Evolutionary conservation across 306 rosid genomes (phyloP), one percentile per base, ranked within the genome.

Genomic region (Pyrus communis): DNA sequence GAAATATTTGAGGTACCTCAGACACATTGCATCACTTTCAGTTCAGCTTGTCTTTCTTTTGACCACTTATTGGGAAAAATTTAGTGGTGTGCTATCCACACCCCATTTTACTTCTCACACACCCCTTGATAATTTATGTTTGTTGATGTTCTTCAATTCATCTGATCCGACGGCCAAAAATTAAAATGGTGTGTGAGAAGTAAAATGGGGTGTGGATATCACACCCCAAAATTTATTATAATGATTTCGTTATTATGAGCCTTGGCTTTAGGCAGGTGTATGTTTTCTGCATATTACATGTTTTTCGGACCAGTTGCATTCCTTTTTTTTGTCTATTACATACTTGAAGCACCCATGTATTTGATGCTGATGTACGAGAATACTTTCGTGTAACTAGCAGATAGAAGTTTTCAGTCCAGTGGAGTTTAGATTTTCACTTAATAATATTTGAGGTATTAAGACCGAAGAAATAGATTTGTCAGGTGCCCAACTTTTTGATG

Each of bases 1-100:
- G 81, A 87, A 17, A 75, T 23, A 43, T 69, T 57, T 55, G 23
- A 83, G 83, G 88, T 79, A 82, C 13, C 0, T 25, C 42, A 65
- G 17, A 35, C 28, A n/a, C 17, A 66, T 66, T 38, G 27, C 18
- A 18, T 64, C 25, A 64, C 21, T 18, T 35, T 21, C 25, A 11
- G 11, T 66, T 33, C 23, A 21, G 28, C 49, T 33, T n/a, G 28
- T 66, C 28, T 64, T 21, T 66, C 19, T 35, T 35, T 66, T 65
- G 49, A 35, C 25, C 21, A 17, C 42, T 9, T 22, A 7, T 17
- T 27, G 35, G 42, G 7, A 28, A 15, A 63, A 63, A 15, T 13
- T 46, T 4, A 18, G 27, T 0, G 27, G 27, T 25, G 27, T 25
- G 27, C 27, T 25, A 25, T 25, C 27, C 27, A 25, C 27, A 25